These are phyloP conservation scores for Candida dubliniensis DNA, from an alignment of 1,139 yeast species.

Conservation along the genomic window DNA sequence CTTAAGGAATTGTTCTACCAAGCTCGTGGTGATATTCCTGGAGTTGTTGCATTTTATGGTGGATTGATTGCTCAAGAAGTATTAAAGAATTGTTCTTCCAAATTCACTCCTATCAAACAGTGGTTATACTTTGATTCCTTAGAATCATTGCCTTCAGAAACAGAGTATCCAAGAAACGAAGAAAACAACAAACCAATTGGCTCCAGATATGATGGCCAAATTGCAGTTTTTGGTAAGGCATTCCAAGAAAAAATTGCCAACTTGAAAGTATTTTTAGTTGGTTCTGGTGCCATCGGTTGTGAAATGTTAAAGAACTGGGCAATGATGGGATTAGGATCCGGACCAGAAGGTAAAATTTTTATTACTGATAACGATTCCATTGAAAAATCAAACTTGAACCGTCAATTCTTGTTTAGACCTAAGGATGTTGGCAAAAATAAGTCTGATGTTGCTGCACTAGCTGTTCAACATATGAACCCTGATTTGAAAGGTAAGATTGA, in stretches of 20 bases:
- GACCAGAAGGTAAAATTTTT: constrained; percentile 78
- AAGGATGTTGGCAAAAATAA: constrained; percentile 91
- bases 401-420: constrained; percentile 94
- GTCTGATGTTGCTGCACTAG: constrained; percentile 86
- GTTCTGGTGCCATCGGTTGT: constrained; percentile 99
- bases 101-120: constrained; percentile 88
- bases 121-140: constrained; percentile 91
- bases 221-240: constrained; percentile 86
- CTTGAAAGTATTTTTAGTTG: constrained; percentile 84
- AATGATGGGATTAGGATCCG: constrained; percentile 90
- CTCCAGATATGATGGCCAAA: constrained; percentile 87
- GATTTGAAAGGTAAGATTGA: constrained; percentile 76
- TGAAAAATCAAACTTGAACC: constrained; percentile 91
- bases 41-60: constrained; percentile 86
- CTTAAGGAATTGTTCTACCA: constrained; percentile 76
- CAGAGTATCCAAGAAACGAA: constrained; percentile 59
- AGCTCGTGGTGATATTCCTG: constrained; percentile 91
- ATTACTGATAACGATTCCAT: constrained; percentile 95
- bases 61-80: constrained; percentile 97
- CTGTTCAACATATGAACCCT: constrained; percentile 84
- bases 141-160: constrained; percentile 76
- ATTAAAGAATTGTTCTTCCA: constrained; percentile 90
- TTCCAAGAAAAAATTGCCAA: constrained; percentile 75
- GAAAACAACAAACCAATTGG: constrained; percentile 73
- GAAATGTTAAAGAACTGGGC: constrained; percentile 99